Base-by-base conservation (phyloP, 768 basidiomycete genomes). In the Boletus speciosus region DNA sequence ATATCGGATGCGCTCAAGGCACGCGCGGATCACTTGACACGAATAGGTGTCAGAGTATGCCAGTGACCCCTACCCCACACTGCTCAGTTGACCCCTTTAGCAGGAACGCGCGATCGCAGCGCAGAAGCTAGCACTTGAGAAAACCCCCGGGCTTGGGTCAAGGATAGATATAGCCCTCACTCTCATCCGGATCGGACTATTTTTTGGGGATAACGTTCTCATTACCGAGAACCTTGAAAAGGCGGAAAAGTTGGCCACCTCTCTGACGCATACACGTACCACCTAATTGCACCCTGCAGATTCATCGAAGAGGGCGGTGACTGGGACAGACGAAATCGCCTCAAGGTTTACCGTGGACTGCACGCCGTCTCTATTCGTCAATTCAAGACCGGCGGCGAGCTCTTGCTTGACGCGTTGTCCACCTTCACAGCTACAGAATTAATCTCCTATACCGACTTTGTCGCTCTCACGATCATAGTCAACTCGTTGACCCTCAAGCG, bases 381-480 rank as follows among this genome's bases (percentile, higher is more conserved):
- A 64, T 98, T 98, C 39, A 86, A 90, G 65, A 82, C 81, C 21
- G 93, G 85, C 5, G 85, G 85, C n/a, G 84, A 86, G 36, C 82
- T 97, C 10, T 78, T 98, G 55, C 81, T 94, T 44, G 96, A 98
- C 61, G 91, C 94, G 0, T 76, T 99, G 2, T 90, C 89, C 11
- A 98, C 96, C 0, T 98, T 98, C 66, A 98, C 95, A 0, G 94
- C 95, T 1, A 87, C 86, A 0, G 96, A 99, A 64, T 74, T 98
- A 12, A 74, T 98, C 50, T 75, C 82, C 0, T 97, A 96, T 66
- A 90, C 93, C 56, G 89, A 94, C 56, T 96, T 97, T 64, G 92
- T 98, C 40, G 82, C 84, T 0, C 76, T 95, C 25, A 86, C 89
- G 8, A 86, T 98, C 34, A 81, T 98, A 42, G 78, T 85, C n/a